A percentile compares a stretch with the other conserved stretches of the same genome.
These are phyloP conservation scores for Porogramme epimiltina DNA, from an alignment of 1,284 basidiomycete species.

Conservation along the genomic window DNA sequence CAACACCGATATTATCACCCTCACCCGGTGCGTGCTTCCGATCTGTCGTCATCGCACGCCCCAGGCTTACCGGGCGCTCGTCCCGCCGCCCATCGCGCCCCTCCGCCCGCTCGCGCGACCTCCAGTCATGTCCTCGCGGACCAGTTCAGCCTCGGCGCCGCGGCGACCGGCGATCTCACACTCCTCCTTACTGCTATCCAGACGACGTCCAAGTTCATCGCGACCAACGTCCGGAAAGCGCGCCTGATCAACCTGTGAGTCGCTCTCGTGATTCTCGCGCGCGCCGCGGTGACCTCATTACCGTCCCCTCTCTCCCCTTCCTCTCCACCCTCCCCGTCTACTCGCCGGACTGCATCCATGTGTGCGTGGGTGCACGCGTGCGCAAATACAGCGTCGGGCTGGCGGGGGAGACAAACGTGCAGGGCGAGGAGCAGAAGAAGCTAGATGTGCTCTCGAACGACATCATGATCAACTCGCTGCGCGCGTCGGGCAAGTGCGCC, in stretches of 20 bases:
- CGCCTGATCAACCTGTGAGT: slow-evolving; percentile 95
- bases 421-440: slow-evolving; percentile 99
- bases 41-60: slow-evolving; percentile 2
- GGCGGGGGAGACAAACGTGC: slow-evolving; percentile 95
- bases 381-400: slow-evolving; percentile 76
- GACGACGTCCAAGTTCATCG: slow-evolving; percentile 96
- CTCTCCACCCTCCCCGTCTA: background rate
- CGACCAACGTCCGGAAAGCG: slow-evolving; percentile 96
- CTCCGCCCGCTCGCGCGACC: slow-evolving; percentile 3
- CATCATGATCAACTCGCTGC: slow-evolving; percentile 97
- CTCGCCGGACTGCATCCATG: background rate
- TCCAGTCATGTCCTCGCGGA: slow-evolving; percentile 83
- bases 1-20: slow-evolving; percentile 87
- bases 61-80: slow-evolving; percentile 14
- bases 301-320: slow-evolving; percentile 3
- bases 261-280: slow-evolving; percentile 4
- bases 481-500: slow-evolving; percentile 92
- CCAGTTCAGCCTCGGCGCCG: slow-evolving; percentile 76
- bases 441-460: slow-evolving; percentile 97
- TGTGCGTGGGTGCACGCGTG: background rate
- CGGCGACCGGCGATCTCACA: slow-evolving; percentile 93
- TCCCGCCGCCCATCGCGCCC: slow-evolving; percentile 3
- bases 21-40: slow-evolving; percentile 69
- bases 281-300: slow-evolving; percentile 2
- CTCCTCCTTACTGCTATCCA: slow-evolving; percentile 95